phyloP scores from a whole-genome alignment of 208 protist species.

The Wallacemonas sp. region DNA sequence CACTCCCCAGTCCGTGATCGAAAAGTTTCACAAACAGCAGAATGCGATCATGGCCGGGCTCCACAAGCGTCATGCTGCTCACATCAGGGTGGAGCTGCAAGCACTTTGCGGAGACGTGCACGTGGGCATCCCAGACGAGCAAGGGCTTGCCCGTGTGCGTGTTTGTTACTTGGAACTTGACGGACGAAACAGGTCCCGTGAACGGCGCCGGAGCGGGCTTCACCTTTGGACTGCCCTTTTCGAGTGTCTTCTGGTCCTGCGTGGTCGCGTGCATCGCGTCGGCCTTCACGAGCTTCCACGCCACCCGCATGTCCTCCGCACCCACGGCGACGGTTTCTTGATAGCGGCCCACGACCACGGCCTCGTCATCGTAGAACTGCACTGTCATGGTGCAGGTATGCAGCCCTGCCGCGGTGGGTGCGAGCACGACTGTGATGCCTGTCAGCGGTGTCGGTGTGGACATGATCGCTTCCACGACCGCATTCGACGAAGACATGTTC shows the following conservation, averaged over 20 bases:
- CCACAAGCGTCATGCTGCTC: conserved; percentile 22
- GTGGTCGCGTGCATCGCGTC: not conserved
- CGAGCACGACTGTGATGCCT: not conserved
- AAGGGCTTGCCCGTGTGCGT: conserved; percentile 9
- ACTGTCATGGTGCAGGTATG: conserved; percentile 10
- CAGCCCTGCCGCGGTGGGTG: not conserved
- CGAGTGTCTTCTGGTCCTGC: not conserved
- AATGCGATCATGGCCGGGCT: conserved; percentile 33
- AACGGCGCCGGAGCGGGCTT: not conserved
- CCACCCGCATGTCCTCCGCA: not conserved
- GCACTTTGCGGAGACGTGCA: conserved; percentile 21
- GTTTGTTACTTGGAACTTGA: conserved; percentile 14
- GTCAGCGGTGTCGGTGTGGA: not conserved
- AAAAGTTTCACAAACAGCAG: conserved; percentile 85
- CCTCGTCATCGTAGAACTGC: not conserved
- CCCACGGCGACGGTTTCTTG: conserved; percentile 2
- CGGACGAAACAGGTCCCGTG: not conserved
- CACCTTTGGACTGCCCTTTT: not conserved
- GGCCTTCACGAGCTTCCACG: not conserved
- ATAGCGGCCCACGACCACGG: not conserved
- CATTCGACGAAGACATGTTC: not conserved
- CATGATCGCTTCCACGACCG: not conserved
- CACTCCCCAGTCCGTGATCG: conserved; percentile 48
- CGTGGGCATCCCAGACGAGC: conserved; percentile 28
- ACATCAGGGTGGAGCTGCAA: not conserved